These are phyloP conservation scores for Metschnikowia gelsemii DNA, from an alignment of 805 yeast species.

Conservation along the genomic window DNA sequence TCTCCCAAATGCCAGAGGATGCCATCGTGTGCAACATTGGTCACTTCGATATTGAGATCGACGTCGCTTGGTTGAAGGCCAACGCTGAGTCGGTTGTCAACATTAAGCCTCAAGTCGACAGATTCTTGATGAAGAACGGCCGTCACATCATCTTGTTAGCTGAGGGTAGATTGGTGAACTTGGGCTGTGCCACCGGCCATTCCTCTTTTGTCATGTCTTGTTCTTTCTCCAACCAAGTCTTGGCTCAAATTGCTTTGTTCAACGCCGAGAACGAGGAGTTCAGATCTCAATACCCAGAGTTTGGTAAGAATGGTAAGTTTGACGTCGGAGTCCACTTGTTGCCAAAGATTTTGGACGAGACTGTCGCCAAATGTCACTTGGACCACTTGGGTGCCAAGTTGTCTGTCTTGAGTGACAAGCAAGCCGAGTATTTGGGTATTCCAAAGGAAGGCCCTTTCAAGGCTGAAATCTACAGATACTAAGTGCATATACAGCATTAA, in stretches of 20 bases:
- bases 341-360: slow-evolving; percentile 98
- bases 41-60: slow-evolving; percentile 98
- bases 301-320: slow-evolving; percentile 89
- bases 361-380: slow-evolving; percentile 96
- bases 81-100: slow-evolving; percentile 91
- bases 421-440: slow-evolving; percentile 92
- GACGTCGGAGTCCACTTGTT: slow-evolving; percentile 89
- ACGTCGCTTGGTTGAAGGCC: slow-evolving; percentile 97
- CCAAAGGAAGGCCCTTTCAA: slow-evolving; percentile 95
- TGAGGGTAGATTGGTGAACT: slow-evolving; percentile 98
- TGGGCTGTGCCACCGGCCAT: slow-evolving; percentile 99
- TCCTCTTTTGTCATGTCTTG: slow-evolving; percentile 99
- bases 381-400: slow-evolving; percentile 90
- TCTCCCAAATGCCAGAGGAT: slow-evolving; percentile 94
- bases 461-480: slow-evolving; percentile 97
- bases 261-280: slow-evolving; percentile 79
- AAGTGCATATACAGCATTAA: slow-evolving; percentile 26
- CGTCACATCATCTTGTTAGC: slow-evolving; percentile 94
- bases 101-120: slow-evolving; percentile 99
- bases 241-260: slow-evolving; percentile 86
- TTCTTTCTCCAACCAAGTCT: slow-evolving; percentile 98
- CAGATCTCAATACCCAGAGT: slow-evolving; percentile 81
- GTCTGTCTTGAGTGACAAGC: slow-evolving; percentile 70
- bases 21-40: slow-evolving; percentile 99
- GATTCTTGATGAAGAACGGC: slow-evolving; percentile 85